Conservation (phyloP, 495 filamentous ascomycete genomes). For the Penicillium canariense region DNA sequence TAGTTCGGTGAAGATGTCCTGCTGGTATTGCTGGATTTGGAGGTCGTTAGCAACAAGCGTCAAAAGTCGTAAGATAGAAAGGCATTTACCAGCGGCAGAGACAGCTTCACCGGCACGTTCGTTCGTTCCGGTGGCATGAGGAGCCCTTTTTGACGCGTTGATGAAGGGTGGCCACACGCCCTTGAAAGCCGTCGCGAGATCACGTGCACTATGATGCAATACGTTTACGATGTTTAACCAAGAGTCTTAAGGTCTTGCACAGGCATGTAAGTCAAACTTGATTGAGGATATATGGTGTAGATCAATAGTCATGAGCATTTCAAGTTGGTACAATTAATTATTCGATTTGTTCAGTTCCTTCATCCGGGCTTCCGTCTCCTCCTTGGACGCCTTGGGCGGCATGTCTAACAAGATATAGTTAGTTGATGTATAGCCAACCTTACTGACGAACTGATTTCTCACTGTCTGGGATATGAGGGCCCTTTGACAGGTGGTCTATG, state of each 20-base stretch:
- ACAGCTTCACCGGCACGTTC: constrained; percentile 80
- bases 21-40: constrained; percentile 66
- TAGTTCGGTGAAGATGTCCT: constrained; percentile 89
- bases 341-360: constrained; percentile 62
- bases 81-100: constrained; percentile 74
- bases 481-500: constrained; percentile 41
- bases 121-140: constrained; percentile 57
- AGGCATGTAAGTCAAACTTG: too few species aligned
- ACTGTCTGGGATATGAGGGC: constrained; percentile 47
- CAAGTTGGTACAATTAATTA: neutral
- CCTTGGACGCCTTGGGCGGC: constrained; percentile 58
- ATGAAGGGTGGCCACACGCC: neutral
- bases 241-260: neutral
- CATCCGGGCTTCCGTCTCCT: constrained; percentile 63
- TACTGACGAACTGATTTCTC: constrained; percentile 9
- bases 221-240: neutral
- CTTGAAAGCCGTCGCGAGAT: constrained; percentile 20
- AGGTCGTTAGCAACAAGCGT: constrained; percentile 12
- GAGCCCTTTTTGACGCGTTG: constrained; percentile 35
- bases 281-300: neutral
- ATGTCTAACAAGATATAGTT: constrained; percentile 37
- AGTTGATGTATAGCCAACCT: neutral
- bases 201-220: constrained; percentile 42
- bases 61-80: constrained; percentile 15
- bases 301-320: neutral